Evolutionary conservation across 768 basidiomycete genomes (phyloP).

Genomic region (Boletus coccyginus): DNA sequence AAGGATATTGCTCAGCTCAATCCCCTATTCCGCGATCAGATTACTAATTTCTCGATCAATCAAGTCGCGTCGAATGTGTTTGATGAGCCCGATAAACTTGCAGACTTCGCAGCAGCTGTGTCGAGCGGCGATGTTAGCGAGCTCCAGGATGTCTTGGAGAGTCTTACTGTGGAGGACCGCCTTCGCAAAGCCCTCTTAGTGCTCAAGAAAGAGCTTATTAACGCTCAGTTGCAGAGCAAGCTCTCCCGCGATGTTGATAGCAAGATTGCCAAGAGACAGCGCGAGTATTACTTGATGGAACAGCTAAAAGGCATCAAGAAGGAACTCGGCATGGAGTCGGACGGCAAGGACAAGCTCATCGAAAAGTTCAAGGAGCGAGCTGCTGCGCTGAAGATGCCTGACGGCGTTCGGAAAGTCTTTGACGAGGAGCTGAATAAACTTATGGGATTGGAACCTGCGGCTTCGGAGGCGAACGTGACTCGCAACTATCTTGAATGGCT

Average conservation of each 20-base stretch:
- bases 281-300: conserved; percentile 96
- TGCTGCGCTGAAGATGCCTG: conserved; percentile 81
- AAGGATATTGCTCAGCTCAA: conserved; percentile 98
- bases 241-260: conserved; percentile 89
- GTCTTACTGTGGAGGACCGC: conserved; percentile 80
- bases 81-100: conserved; percentile 95
- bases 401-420: conserved; percentile 86
- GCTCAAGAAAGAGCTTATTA: conserved; percentile 97
- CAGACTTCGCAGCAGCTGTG: conserved; percentile 96
- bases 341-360: conserved; percentile 92
- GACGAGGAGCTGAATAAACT: conserved; percentile 95
- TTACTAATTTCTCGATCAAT: conserved; percentile 93
- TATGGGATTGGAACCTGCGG: conserved; percentile 83
- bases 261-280: conserved; percentile 92
- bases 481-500: conserved; percentile 94
- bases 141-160: conserved; percentile 91
- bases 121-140: conserved; percentile 91
- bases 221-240: conserved; percentile 91
- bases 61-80: conserved; percentile 92
- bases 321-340: conserved; percentile 92
- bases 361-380: conserved; percentile 91
- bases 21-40: conserved; percentile 97
- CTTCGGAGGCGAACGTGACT: conserved; percentile 91
- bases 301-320: conserved; percentile 96
- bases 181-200: conserved; percentile 88